These are phyloP conservation scores for Fusarium poae DNA, from an alignment of 2,329 filamentous ascomycete species.

Conservation along the genomic window DNA sequence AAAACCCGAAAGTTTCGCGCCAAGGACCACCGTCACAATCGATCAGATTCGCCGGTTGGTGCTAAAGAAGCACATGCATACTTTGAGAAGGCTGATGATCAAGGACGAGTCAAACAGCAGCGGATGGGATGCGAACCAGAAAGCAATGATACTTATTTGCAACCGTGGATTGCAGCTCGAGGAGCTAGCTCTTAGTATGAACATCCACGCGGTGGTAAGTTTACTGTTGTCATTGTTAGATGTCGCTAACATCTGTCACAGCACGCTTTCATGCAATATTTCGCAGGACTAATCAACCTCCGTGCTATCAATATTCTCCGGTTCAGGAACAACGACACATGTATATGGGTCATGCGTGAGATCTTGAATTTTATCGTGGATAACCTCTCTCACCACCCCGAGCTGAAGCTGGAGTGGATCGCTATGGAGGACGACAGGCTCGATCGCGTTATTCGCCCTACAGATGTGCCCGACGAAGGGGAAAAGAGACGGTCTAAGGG, in stretches of 20 bases:
- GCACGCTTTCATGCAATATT: conserved; percentile 70
- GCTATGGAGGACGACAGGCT: conserved; percentile 66
- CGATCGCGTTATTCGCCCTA: conserved; percentile 62
- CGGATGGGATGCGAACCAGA: conserved; percentile 70
- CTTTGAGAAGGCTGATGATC: conserved; percentile 69
- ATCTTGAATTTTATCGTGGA: conserved; percentile 71
- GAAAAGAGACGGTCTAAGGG: conserved; percentile 52
- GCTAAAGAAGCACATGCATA: conserved; percentile 69
- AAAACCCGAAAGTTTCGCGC: conserved; percentile 66
- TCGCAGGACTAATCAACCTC: conserved; percentile 62
- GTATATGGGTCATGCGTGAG: conserved; percentile 68
- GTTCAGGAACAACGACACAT: conserved; percentile 69
- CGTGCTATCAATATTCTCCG: conserved; percentile 68
- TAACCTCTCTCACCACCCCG: conserved; percentile 66
- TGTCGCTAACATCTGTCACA: conserved; percentile 47
- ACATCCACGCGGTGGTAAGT: conserved; percentile 67
- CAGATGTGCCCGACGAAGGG: conserved; percentile 50
- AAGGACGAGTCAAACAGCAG: conserved; percentile 65
- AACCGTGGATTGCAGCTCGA: conserved; percentile 62
- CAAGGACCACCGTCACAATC: conserved; percentile 63
- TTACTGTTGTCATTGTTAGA: background rate
- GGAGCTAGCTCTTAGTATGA: conserved; percentile 69
- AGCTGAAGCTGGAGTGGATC: conserved; percentile 70
- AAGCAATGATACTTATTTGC: conserved; percentile 67
- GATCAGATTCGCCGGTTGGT: conserved; percentile 70